Evolutionary conservation across 208 protist species (phyloP), one percentile per base, ranked within the genome.

Genomic region (Trypanosoma platydactyli): DNA sequence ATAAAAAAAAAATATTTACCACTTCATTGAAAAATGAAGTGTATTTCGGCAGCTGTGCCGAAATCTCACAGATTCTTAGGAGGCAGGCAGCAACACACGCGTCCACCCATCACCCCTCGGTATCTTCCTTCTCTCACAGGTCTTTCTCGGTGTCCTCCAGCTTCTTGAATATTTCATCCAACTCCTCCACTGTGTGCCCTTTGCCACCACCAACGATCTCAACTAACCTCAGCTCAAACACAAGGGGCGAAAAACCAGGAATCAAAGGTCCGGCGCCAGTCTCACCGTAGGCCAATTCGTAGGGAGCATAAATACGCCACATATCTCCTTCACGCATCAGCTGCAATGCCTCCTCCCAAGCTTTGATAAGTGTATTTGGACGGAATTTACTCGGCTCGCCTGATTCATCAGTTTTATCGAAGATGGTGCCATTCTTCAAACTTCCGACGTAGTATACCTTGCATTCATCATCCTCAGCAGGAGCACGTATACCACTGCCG

Each of bases 261-360:
- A 96, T 88, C 16, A 61, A 68, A 4, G 57, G 42, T 25, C 64
- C 69, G 54, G 64, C 75, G 9, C 88, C 87, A 11, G 58, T 49
- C 45, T 18, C 66, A 6, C 86, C 86, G 76, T 94, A 96, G 40
- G 78, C 91, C 16, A 92, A 79, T 46, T 80, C 57, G 44, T 79
- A 84, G 13, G 89, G 87, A 24, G 92, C 68, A 57, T 83, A 88
- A 53, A 94, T 58, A 41, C 80, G 70, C 86, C 88, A 96, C 24
- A 54, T 61, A 62, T 96, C 90, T 0, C 90, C 90, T 61, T 91
- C 86, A 20, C 83, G 84, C 90, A 96, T 96, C n/a, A 89, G 59
- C 79, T 90, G 71, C 68, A 96, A 76, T 44, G 83, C 88, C 68
- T 96, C 87, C 27, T 56, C 60, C 82, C 88, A 80, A 24, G 77